Percentiles rank a stretch among this genome's conserved stretches.
Evolutionary conservation across 305 asterid genomes (phyloP).

Genomic region (Solanum hybrid): DNA sequence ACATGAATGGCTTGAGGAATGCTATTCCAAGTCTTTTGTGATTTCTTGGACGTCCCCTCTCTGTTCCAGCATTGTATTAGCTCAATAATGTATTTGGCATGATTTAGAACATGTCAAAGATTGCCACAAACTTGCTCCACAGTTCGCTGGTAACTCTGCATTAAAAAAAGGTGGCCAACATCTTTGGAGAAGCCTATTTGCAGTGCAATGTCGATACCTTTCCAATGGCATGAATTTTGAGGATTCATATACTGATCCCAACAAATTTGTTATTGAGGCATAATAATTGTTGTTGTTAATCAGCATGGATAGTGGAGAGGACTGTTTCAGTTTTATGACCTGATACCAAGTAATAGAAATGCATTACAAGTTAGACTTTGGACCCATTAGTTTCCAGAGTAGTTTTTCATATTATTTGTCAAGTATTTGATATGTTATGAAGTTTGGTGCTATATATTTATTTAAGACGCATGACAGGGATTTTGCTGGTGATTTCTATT

Average conservation of each 20-base stretch:
- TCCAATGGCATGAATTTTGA: neutral
- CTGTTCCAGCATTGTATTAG: neutral
- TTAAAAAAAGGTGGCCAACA: neutral
- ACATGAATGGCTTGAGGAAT: neutral
- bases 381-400: neutral
- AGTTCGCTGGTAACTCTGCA: neutral
- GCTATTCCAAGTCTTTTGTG: neutral
- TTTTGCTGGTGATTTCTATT: neutral
- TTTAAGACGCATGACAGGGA: neutral
- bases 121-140: neutral
- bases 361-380: neutral
- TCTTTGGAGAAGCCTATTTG: neutral
- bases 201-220: neutral
- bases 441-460: neutral
- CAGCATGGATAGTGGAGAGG: neutral
- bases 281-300: neutral
- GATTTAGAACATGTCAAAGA: neutral
- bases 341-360: neutral
- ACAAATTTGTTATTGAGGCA: neutral
- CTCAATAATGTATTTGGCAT: neutral
- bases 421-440: neutral
- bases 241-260: neutral
- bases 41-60: neutral
- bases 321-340: neutral
- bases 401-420: neutral